phyloP scores from a whole-genome alignment of 2,329 filamentous ascomycete species.

The Xylariaceae sp. region DNA sequence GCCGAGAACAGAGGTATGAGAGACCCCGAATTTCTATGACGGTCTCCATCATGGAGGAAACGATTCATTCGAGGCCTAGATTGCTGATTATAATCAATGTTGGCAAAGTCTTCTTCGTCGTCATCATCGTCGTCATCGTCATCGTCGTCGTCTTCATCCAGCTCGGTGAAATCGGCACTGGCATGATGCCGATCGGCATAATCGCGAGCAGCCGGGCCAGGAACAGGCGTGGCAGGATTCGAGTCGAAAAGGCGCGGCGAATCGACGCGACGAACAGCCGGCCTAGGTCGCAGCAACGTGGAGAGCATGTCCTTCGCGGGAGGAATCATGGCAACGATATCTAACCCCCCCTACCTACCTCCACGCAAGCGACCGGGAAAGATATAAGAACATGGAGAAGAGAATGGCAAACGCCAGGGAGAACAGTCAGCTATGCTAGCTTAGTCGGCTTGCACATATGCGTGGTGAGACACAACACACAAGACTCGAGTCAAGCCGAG shows the following conservation, averaged over 20 bases:
- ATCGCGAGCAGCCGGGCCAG: conserved; percentile 34
- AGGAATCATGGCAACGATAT: conserved; percentile 29
- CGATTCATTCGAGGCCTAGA: conserved; percentile 30
- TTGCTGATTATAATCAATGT: conserved; percentile 33
- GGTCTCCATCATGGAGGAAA: conserved; percentile 43
- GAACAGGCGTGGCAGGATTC: conserved; percentile 32
- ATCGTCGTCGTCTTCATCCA: conserved; percentile 52
- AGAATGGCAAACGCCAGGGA: background rate
- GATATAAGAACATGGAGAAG: conserved; percentile 23
- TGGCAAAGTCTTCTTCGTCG: conserved; percentile 32
- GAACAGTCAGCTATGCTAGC: conserved; percentile 3
- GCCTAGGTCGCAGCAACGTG: conserved; percentile 34
- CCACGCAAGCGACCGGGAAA: conserved; percentile 19
- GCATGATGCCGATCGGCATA: conserved; percentile 53
- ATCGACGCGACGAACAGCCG: conserved; percentile 29
- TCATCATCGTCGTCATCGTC: conserved; percentile 53
- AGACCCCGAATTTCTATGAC: conserved; percentile 33
- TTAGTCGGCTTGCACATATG: conserved; percentile 9
- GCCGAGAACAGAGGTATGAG: conserved; percentile 79
- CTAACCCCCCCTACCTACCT: conserved; percentile 24
- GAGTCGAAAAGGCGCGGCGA: conserved; percentile 27
- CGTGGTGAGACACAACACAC: conserved; percentile 9
- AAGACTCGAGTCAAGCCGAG: background rate
- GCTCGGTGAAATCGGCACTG: conserved; percentile 67
- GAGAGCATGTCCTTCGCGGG: conserved; percentile 38